Conservation (phyloP, 176 grass and related monocot species). For the Aegilops bicornis region DNA sequence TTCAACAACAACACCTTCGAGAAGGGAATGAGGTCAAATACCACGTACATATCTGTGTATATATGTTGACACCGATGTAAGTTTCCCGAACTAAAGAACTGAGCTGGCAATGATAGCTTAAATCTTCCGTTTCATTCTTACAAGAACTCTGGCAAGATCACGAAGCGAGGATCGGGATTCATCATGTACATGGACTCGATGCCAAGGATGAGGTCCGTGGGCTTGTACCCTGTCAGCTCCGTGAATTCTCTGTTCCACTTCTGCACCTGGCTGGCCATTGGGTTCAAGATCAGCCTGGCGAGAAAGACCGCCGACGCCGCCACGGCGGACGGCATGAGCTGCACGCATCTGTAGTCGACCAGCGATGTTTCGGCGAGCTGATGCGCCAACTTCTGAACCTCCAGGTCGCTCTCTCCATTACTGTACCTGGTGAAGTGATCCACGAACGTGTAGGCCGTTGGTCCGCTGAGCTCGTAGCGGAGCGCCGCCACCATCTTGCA, state of each 20-base stretch:
- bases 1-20: too few relatives aligned
- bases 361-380: not conserved
- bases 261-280: not conserved
- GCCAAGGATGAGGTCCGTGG: not conserved
- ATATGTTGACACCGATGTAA: too few relatives aligned
- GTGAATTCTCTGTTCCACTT: not conserved
- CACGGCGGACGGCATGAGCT: slow-evolving; percentile 11
- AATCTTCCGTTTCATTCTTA: not conserved
- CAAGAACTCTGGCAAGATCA: not conserved
- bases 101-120: not conserved
- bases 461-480: slow-evolving; percentile 16
- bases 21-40: too few relatives aligned
- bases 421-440: slow-evolving; percentile 23
- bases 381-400: not conserved
- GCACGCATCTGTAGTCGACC: not conserved
- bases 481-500: slow-evolving; percentile 2
- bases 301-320: slow-evolving; percentile 42
- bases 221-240: slow-evolving; percentile 42
- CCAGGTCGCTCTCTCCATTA: not conserved
- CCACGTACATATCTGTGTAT: too few relatives aligned
- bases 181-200: not conserved
- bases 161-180: not conserved
- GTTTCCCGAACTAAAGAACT: too few relatives aligned
- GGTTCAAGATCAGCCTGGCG: slow-evolving; percentile 12
- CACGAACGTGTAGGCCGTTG: slow-evolving; percentile 39